Evolutionary conservation across 2,329 filamentous ascomycete species (phyloP).

Genomic region (Ascochyta fabae): DNA sequence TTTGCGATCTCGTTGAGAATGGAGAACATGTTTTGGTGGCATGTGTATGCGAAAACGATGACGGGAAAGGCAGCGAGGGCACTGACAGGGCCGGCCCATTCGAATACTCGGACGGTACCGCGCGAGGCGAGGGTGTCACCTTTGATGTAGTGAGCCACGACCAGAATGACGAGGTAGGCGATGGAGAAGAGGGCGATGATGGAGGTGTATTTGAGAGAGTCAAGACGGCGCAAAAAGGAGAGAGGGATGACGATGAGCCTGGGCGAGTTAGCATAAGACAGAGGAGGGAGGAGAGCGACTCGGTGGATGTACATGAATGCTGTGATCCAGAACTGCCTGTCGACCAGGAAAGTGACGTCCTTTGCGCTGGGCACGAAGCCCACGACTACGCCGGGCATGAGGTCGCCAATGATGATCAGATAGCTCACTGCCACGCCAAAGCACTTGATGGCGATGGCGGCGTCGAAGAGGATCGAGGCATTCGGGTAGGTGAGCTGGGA

Average conservation of each 20-base stretch:
- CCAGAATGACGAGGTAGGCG: constrained; percentile 88
- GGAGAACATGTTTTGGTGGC: constrained; percentile 99
- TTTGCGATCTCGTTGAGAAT: constrained; percentile 94
- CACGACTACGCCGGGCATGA: constrained; percentile 92
- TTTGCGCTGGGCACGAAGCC: constrained; percentile 74
- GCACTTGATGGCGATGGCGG: constrained; percentile 95
- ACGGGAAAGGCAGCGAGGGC: constrained; percentile 88
- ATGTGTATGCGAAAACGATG: constrained; percentile 99
- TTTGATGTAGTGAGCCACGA: constrained; percentile 86
- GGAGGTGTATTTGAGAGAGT: constrained; percentile 97
- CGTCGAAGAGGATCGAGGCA: constrained; percentile 92
- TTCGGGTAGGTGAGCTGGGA: constrained; percentile 97
- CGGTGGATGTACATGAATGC: constrained; percentile 78
- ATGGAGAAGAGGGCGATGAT: constrained; percentile 90
- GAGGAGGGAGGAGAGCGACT: not conserved
- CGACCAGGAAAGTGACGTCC: constrained; percentile 75
- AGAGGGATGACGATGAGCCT: constrained; percentile 92
- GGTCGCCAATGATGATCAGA: constrained; percentile 96
- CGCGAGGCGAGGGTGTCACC: constrained; percentile 78
- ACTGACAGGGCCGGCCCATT: constrained; percentile 79
- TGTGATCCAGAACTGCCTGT: constrained; percentile 97
- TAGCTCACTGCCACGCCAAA: constrained; percentile 98
- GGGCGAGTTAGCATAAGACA: constrained; percentile 21
- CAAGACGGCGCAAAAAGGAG: constrained; percentile 86
- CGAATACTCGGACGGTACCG: constrained; percentile 75